A percentile compares a stretch with the other conserved stretches of the same genome.
Evolutionary conservation across 2,329 filamentous ascomycete species (phyloP).

Genomic region (Tolypocladium amazonense): DNA sequence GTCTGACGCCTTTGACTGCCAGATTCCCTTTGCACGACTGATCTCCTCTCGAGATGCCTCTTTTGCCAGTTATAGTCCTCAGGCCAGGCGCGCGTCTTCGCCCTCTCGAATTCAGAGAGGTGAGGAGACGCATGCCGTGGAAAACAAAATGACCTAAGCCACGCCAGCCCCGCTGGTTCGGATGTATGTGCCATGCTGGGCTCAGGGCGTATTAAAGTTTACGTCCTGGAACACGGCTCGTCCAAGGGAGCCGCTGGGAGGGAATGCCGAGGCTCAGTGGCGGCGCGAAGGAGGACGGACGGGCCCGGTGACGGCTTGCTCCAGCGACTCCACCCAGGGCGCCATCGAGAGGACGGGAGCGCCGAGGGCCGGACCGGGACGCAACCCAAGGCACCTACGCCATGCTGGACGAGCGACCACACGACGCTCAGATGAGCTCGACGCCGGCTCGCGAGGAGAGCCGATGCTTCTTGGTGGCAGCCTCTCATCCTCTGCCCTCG

Average conservation of each 20-base stretch:
- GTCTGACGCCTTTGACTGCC: background rate
- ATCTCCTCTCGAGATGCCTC: background rate
- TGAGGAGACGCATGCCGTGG: too few species aligned
- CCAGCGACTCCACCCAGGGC: background rate
- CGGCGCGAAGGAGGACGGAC: background rate
- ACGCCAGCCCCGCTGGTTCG: background rate
- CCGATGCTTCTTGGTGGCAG: too few species aligned
- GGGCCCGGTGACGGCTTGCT: background rate
- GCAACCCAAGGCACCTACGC: background rate
- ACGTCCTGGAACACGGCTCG: background rate
- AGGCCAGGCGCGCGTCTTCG: too few species aligned
- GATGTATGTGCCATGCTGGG: too few species aligned
- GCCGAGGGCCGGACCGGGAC: background rate
- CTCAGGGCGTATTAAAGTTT: too few species aligned
- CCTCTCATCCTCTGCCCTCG: background rate
- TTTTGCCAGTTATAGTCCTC: background rate
- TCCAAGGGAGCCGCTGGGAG: background rate
- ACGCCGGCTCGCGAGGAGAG: too few species aligned
- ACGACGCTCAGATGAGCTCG: too few species aligned
- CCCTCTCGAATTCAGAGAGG: background rate
- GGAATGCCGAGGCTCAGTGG: background rate
- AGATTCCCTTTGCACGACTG: background rate
- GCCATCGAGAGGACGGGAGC: background rate
- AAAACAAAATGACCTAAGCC: background rate
- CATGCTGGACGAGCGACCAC: too few species aligned